Conservation (phyloP, 2,329 filamentous ascomycete genomes). For the Nothopassalora personata region DNA sequence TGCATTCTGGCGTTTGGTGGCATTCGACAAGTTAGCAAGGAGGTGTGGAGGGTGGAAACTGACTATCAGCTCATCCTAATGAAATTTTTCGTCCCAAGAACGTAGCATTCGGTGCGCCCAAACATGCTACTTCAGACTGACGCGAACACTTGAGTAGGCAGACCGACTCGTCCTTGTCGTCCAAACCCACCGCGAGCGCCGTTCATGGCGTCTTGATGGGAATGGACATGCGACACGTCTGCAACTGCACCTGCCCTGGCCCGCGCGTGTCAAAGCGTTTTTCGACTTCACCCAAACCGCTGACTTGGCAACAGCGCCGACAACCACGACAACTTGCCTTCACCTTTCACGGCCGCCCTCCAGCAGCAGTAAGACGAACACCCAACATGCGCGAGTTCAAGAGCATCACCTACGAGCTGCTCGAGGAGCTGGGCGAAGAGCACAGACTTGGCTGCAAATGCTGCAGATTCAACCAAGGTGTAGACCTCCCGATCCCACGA, state of each 20-base stretch:
- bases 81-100: background rate
- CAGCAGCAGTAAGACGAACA: background rate
- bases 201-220: background rate
- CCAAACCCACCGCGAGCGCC: background rate
- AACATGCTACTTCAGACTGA: background rate
- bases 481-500: conserved; percentile 21
- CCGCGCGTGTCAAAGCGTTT: background rate
- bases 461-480: conserved; percentile 18
- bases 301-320: background rate
- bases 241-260: background rate
- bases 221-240: background rate
- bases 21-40: background rate
- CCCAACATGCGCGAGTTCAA: conserved; percentile 14
- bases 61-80: background rate
- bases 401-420: conserved; percentile 20
- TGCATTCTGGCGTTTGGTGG: background rate
- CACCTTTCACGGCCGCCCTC: background rate
- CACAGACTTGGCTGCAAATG: conserved; percentile 21
- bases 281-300: background rate
- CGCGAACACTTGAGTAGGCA: background rate
- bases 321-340: background rate
- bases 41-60: background rate
- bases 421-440: conserved; percentile 17
- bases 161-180: background rate
- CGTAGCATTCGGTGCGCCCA: background rate